Conservation (phyloP, 306 rosid species). For the Acacia acuminata region DNA sequence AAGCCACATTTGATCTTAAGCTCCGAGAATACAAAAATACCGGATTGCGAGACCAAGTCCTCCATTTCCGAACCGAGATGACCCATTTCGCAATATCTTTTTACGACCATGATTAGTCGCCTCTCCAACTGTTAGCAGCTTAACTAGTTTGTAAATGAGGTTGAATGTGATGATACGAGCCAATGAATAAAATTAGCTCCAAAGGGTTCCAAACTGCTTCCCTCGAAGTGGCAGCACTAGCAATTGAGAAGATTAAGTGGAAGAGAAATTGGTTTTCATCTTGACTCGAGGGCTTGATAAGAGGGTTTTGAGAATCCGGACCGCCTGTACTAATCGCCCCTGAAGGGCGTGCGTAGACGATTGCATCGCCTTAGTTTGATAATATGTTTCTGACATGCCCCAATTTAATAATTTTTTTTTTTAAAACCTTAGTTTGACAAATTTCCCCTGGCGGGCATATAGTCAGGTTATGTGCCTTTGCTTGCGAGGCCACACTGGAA, state of each 20-base stretch:
- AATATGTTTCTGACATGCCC: too few species aligned
- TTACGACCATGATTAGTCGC: neutral
- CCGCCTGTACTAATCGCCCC: neutral
- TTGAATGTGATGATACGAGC: neutral
- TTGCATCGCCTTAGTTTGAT: too few species aligned
- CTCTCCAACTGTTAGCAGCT: neutral
- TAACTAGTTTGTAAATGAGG: neutral
- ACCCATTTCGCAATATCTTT: neutral
- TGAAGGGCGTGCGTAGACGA: neutral
- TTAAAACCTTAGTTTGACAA: too few species aligned
- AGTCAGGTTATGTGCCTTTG: neutral
- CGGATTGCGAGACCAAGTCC: constrained; percentile 11
- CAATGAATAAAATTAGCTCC: neutral
- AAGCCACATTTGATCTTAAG: constrained; percentile 76
- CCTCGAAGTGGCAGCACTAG: neutral
- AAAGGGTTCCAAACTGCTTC: too few species aligned
- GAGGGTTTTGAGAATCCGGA: neutral
- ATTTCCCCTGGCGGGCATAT: neutral
- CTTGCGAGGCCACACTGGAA: constrained; percentile 1
- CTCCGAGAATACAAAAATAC: constrained; percentile 28
- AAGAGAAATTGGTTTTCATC: neutral
- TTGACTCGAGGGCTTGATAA: neutral
- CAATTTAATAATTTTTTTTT: too few species aligned
- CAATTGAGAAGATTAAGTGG: neutral
- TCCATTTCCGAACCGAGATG: constrained; percentile 34